Evolutionary conservation across 768 basidiomycete species (phyloP).

Genomic region (Lactifluus hygrophoroides): DNA sequence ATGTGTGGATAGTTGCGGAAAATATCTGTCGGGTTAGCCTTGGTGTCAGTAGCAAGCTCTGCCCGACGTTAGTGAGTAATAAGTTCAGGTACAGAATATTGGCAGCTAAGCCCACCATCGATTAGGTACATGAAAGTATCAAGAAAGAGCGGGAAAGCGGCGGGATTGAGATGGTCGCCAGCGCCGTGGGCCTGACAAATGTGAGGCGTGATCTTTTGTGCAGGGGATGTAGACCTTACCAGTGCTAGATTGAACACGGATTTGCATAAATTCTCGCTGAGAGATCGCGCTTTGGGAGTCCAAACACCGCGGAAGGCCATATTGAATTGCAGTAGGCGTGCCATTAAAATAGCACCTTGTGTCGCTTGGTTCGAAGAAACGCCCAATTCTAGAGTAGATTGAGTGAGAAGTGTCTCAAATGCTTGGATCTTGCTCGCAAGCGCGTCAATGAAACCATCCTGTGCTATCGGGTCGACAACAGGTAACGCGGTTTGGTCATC

Average conservation of each 20-base stretch:
- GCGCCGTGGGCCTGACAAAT: conserved; percentile 44
- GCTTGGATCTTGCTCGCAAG: conserved; percentile 40
- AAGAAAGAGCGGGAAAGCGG: conserved; percentile 55
- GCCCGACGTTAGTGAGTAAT: not conserved
- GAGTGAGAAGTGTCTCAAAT: conserved; percentile 26
- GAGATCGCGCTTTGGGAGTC: conserved; percentile 42
- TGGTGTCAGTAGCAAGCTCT: conserved; percentile 60
- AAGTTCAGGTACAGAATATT: not conserved
- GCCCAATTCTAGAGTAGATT: conserved; percentile 18
- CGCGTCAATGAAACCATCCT: conserved; percentile 48
- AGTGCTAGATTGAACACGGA: conserved; percentile 33
- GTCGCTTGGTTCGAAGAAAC: conserved; percentile 21
- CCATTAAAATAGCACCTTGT: conserved; percentile 45
- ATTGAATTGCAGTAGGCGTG: conserved; percentile 64
- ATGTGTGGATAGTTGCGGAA: conserved; percentile 56
- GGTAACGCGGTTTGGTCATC: conserved; percentile 36
- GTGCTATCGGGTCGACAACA: conserved; percentile 43
- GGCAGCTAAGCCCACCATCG: conserved; percentile 45
- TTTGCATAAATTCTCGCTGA: conserved; percentile 34
- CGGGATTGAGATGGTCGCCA: conserved; percentile 44
- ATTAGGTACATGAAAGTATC: conserved; percentile 69
- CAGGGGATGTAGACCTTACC: conserved; percentile 8
- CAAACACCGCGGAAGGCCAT: conserved; percentile 55
- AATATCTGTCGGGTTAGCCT: conserved; percentile 46
- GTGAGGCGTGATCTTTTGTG: not conserved